phyloP scores from a whole-genome alignment of 75 land plant genomes.

The Cupressus sempervirens region DNA sequence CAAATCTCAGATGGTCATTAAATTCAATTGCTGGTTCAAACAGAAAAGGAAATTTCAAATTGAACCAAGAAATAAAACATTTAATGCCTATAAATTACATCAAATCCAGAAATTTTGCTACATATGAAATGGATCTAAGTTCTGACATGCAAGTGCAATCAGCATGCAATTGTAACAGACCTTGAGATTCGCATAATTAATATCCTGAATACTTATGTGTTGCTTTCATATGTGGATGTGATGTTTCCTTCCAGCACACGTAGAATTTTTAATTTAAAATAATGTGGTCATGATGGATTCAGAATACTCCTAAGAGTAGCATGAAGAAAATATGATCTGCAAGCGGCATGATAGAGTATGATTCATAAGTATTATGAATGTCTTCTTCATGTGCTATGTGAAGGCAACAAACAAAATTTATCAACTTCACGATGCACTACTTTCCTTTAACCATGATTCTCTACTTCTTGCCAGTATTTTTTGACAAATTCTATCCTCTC shows the following conservation, averaged over 20 bases:
- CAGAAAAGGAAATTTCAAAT: too few relatives aligned
- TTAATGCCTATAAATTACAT: too few relatives aligned
- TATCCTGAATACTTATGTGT: not conserved
- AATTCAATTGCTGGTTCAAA: too few relatives aligned
- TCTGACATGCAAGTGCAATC: not conserved
- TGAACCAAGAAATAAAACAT: too few relatives aligned
- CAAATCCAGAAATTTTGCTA: not conserved
- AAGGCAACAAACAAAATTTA: constrained; percentile 43
- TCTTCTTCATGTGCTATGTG: constrained; percentile 87
- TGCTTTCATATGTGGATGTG: not conserved
- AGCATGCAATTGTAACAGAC: not conserved
- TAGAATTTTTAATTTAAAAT: constrained; percentile 60
- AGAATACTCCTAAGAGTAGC: constrained; percentile 66
- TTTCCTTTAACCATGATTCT: not conserved
- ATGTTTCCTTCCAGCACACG: constrained; percentile 19
- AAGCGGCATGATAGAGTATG: constrained; percentile 29
- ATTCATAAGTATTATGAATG: constrained; percentile 72
- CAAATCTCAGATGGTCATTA: too few relatives aligned
- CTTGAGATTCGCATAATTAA: constrained; percentile 3
- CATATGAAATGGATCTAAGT: not conserved
- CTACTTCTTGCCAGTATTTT: constrained; percentile 21
- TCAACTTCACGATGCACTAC: constrained; percentile 41
- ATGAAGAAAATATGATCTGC: constrained; percentile 38
- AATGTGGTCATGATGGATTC: constrained; percentile 18
- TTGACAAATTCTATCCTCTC: constrained; percentile 45